Conservation (phyloP, 1,284 basidiomycete genomes). For the Pholiota adiposa region DNA sequence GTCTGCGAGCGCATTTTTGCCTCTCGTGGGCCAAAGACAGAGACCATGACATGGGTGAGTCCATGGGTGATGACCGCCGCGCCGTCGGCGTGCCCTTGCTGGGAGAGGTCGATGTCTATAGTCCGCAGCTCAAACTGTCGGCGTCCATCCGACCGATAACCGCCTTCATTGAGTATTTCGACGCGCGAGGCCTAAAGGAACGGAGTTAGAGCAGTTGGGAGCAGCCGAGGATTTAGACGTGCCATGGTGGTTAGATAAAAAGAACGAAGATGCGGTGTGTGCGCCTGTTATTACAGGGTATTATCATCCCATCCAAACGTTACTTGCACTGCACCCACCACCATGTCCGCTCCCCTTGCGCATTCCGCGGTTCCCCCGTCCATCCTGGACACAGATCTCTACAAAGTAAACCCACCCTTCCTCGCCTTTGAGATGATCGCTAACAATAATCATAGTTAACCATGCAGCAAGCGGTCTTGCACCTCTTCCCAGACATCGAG, state of each 20-base stretch:
- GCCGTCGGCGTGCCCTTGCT: slow-evolving; percentile 84
- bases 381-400: slow-evolving; percentile 93
- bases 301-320: slow-evolving; percentile 9
- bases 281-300: slow-evolving; percentile 22
- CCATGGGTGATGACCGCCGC: slow-evolving; percentile 87
- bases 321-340: slow-evolving; percentile 19
- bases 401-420: slow-evolving; percentile 67
- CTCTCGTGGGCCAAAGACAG: slow-evolving; percentile 92
- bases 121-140: slow-evolving; percentile 90
- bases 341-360: slow-evolving; percentile 37
- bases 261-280: slow-evolving; percentile 4
- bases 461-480: slow-evolving; percentile 94
- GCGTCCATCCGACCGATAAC: slow-evolving; percentile 89
- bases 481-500: slow-evolving; percentile 75
- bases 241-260: slow-evolving; percentile 20
- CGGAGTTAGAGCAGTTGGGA: not conserved
- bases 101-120: slow-evolving; percentile 77
- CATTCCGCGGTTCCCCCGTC: slow-evolving; percentile 48
- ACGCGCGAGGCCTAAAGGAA: slow-evolving; percentile 70
- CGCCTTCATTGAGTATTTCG: slow-evolving; percentile 90
- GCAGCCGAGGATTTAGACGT: slow-evolving; percentile 8
- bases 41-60: slow-evolving; percentile 85
- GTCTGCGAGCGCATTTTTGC: slow-evolving; percentile 76
- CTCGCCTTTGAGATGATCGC: not conserved
- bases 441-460: slow-evolving; percentile 67